These are phyloP conservation scores for Cercospora sp. DNA, from an alignment of 2,329 filamentous ascomycete species.

Conservation along the genomic window DNA sequence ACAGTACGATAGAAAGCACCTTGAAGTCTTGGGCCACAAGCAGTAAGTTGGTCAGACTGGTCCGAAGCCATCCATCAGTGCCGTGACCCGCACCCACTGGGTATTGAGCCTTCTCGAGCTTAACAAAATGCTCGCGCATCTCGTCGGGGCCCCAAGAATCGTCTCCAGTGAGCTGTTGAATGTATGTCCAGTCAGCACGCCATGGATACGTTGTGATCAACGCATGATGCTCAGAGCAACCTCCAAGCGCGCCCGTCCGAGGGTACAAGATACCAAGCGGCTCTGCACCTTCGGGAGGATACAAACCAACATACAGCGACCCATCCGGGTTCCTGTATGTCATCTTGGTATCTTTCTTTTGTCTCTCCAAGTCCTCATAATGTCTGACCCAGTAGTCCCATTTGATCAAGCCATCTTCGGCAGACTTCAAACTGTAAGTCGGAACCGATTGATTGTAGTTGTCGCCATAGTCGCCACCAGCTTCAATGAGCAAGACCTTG, in stretches of 20 bases:
- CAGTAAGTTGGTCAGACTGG: conserved; percentile 52
- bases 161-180: conserved; percentile 62
- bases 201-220: conserved; percentile 61
- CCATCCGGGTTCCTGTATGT: conserved; percentile 54
- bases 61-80: conserved; percentile 59
- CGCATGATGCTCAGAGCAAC: conserved; percentile 60
- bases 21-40: conserved; percentile 57
- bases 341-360: conserved; percentile 60
- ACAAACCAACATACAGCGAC: conserved; percentile 53
- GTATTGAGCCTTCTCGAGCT: conserved; percentile 58
- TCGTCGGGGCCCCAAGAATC: conserved; percentile 57
- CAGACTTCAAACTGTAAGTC: conserved; percentile 55
- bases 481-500: conserved; percentile 61
- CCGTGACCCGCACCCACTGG: conserved; percentile 54
- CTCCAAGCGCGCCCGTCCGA: conserved; percentile 55
- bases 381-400: conserved; percentile 69
- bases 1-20: conserved; percentile 55
- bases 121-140: conserved; percentile 60
- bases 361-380: conserved; percentile 57
- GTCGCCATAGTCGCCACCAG: conserved; percentile 58
- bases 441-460: conserved; percentile 56
- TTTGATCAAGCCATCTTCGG: conserved; percentile 57
- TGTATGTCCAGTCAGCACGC: conserved; percentile 60
- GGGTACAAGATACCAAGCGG: conserved; percentile 61
- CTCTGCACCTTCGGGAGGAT: conserved; percentile 55